These are phyloP conservation scores for Sporothrix phasma DNA, from an alignment of 2,329 filamentous ascomycete genomes.

Conservation along the genomic window DNA sequence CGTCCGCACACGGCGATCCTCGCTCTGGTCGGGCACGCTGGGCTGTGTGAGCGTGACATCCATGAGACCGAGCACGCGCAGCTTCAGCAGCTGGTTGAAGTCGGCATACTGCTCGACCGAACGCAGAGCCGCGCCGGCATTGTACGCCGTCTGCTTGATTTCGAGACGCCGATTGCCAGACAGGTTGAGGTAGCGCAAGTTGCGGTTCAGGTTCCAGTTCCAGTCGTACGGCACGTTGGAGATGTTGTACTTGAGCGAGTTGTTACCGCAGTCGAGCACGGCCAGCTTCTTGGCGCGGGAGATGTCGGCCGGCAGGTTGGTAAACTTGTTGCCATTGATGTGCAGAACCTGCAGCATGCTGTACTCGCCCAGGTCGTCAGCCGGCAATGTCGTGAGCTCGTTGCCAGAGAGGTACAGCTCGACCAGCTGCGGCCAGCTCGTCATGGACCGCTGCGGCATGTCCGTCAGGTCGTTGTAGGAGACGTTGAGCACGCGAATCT, in stretches of 20 bases:
- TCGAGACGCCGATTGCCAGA: constrained; percentile 95
- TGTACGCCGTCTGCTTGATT: constrained; percentile 61
- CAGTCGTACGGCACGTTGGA: constrained; percentile 98
- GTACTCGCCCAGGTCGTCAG: constrained; percentile 86
- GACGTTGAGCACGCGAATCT: constrained; percentile 80
- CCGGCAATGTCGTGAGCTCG: constrained; percentile 79
- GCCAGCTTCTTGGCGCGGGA: constrained; percentile 88
- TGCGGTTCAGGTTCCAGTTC: constrained; percentile 99
- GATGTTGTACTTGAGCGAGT: constrained; percentile 94
- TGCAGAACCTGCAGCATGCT: constrained; percentile 81
- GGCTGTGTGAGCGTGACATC: constrained; percentile 92
- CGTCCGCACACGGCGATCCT: constrained; percentile 91
- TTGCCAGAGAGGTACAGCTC: constrained; percentile 95
- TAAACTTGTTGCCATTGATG: constrained; percentile 97
- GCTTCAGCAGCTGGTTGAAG: constrained; percentile 73
- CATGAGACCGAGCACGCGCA: constrained; percentile 88
- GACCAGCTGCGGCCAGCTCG: constrained; percentile 78
- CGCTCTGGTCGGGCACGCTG: constrained; percentile 87
- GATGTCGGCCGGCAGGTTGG: constrained; percentile 88
- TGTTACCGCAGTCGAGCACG: constrained; percentile 89
- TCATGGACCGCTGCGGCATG: constrained; percentile 78
- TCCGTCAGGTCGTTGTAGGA: constrained; percentile 94
- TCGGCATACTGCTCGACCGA: constrained; percentile 62
- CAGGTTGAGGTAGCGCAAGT: constrained; percentile 87
- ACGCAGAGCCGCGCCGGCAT: constrained; percentile 43